phyloP scores from a whole-genome alignment of 768 basidiomycete genomes.

The Tylopilus intermedius region DNA sequence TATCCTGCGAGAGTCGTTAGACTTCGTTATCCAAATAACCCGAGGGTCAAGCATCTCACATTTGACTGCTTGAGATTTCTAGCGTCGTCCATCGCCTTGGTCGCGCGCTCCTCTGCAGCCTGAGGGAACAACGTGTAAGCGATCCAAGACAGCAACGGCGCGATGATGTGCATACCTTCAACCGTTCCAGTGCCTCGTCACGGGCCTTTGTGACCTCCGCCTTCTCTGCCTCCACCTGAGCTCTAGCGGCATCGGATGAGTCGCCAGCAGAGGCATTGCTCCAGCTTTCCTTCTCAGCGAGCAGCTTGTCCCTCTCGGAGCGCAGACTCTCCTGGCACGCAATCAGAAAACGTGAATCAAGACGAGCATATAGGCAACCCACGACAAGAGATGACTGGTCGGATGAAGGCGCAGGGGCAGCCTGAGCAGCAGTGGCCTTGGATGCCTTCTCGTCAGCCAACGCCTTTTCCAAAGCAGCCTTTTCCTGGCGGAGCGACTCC shows the following conservation, averaged over 20 bases:
- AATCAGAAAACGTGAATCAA: neutral
- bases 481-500: conserved; percentile 34
- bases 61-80: conserved; percentile 36
- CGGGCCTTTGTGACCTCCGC: conserved; percentile 51
- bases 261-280: conserved; percentile 20
- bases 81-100: conserved; percentile 41
- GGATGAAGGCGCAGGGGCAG: conserved; percentile 5
- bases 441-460: conserved; percentile 36
- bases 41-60: conserved; percentile 9
- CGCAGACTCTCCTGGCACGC: conserved; percentile 43
- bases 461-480: conserved; percentile 34
- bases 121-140: conserved; percentile 16
- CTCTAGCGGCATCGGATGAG: conserved; percentile 31
- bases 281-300: conserved; percentile 51
- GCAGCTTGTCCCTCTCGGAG: conserved; percentile 57
- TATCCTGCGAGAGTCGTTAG: conserved; percentile 43
- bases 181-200: conserved; percentile 53
- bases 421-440: conserved; percentile 15
- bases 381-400: conserved; percentile 33
- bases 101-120: conserved; percentile 39
- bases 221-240: conserved; percentile 57
- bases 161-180: conserved; percentile 41
- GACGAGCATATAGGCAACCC: conserved; percentile 5
- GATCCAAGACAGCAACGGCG: neutral
- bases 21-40: neutral